Conservation (phyloP, 257 asterid genomes). For the Penstemon eatonii region DNA sequence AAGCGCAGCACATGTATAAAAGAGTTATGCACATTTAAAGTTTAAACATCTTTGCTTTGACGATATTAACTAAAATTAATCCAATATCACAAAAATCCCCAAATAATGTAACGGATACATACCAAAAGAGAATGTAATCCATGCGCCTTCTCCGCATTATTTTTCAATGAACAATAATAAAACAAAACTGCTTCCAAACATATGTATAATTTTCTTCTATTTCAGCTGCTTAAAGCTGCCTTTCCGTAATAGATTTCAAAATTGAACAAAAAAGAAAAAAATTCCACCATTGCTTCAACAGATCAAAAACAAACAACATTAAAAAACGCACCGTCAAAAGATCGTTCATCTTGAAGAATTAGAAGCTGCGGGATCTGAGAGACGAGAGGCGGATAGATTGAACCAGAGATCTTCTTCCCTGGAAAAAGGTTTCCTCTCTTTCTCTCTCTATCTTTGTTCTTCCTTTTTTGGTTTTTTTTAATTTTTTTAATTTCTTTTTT, state of each 20-base stretch:
- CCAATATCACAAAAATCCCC: constrained; percentile 15
- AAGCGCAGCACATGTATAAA: constrained; percentile 5
- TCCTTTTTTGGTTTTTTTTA: not conserved
- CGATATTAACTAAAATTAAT: not conserved
- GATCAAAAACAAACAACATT: constrained; percentile 34
- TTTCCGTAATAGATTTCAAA: constrained; percentile 21
- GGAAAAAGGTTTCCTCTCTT: constrained; percentile 15
- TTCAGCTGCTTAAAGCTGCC: constrained; percentile 39
- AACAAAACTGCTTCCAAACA: not conserved
- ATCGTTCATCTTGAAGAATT: constrained; percentile 60
- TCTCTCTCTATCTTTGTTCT: constrained; percentile 29
- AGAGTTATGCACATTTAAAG: constrained; percentile 9
- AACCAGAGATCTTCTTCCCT: constrained; percentile 33
- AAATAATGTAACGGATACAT: constrained; percentile 1
- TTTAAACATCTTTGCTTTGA: constrained; percentile 11
- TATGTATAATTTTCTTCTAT: not conserved
- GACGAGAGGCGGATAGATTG: constrained; percentile 36
- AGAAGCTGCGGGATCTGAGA: constrained; percentile 29
- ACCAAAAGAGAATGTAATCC: constrained; percentile 19
- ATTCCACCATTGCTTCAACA: constrained; percentile 21
- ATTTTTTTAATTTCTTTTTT: not conserved
- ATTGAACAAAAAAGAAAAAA: constrained; percentile 4
- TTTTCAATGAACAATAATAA: constrained; percentile 11
- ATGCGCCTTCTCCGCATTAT: constrained; percentile 8
- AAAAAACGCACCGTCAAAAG: constrained; percentile 58